Percentiles rank a stretch among this genome's conserved stretches.
Evolutionary conservation across 225 moss, liverwort and hornwort genomes (phyloP).

Genomic region (Climacium dendroides): DNA sequence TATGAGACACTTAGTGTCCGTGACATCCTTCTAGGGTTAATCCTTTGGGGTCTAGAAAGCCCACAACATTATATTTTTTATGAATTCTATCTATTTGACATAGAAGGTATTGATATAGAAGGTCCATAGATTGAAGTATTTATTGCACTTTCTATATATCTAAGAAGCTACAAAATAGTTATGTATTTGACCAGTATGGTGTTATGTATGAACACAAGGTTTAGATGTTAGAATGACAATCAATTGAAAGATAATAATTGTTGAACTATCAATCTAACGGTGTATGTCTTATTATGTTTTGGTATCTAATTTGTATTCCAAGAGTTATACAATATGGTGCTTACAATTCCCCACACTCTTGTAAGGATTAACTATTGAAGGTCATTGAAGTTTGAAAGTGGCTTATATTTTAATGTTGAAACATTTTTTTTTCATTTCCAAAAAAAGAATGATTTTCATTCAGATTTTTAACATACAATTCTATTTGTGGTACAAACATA

Average conservation of each 20-base stretch:
- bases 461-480: not conserved
- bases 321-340: accelerated
- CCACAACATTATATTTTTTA: not conserved
- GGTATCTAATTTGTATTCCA: not conserved
- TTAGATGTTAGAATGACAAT: not conserved
- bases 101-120: not conserved
- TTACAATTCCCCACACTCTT: accelerated
- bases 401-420: not conserved
- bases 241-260: not conserved
- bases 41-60: not conserved
- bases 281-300: too few species aligned
- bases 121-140: not conserved
- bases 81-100: not conserved
- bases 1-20: accelerated
- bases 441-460: not conserved
- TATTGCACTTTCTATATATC: not conserved
- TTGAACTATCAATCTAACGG: not conserved
- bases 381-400: not conserved
- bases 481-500: not conserved
- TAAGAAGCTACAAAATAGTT: not conserved
- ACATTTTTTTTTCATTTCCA: not conserved
- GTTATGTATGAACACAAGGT: not conserved
- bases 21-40: not conserved
- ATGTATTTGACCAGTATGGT: not conserved
- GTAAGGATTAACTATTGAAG: not conserved